phyloP scores from a whole-genome alignment of 2,329 filamentous ascomycete genomes.

The Paradendryphiella salina region DNA sequence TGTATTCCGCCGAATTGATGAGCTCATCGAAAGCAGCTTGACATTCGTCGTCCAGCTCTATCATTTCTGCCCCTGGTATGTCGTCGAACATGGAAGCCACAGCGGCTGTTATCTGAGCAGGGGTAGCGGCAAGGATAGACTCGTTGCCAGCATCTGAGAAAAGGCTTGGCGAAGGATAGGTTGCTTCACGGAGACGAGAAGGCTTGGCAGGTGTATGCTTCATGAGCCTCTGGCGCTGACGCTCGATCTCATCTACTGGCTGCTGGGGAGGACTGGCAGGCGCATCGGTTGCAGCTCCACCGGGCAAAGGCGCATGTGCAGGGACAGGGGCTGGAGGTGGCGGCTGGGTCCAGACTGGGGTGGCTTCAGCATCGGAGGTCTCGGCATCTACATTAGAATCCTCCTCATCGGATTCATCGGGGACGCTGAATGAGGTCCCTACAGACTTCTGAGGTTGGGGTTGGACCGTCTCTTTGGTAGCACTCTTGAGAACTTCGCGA shows the following conservation, averaged over 20 bases:
- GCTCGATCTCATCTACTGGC: conserved; percentile 31
- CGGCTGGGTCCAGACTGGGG: conserved; percentile 38
- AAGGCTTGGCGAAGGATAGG: conserved; percentile 40
- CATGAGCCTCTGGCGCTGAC: conserved; percentile 36
- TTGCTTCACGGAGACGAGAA: conserved; percentile 39
- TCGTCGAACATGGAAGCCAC: conserved; percentile 20
- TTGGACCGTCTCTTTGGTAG: conserved; percentile 13
- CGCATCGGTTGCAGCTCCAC: conserved; percentile 8
- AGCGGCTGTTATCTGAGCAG: conserved; percentile 12
- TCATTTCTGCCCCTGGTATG: conserved; percentile 24
- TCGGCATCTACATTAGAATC: conserved; percentile 20
- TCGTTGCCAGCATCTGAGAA: conserved; percentile 33
- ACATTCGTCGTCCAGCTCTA: conserved; percentile 25
- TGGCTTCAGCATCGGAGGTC: conserved; percentile 19
- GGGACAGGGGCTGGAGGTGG: conserved; percentile 44
- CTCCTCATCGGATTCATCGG: conserved; percentile 29
- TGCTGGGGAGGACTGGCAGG: conserved; percentile 12
- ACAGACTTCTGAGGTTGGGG: conserved; percentile 13
- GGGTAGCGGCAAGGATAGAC: conserved; percentile 26
- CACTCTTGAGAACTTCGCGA: conserved; percentile 18
- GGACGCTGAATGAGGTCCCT: conserved; percentile 29
- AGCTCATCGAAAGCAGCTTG: conserved; percentile 19
- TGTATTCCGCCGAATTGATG: conserved; percentile 10
- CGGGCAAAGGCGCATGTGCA: conserved; percentile 40
- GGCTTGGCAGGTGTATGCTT: conserved; percentile 44